phyloP scores from a whole-genome alignment of 768 basidiomycete species.

The Mycena albidolilacea region DNA sequence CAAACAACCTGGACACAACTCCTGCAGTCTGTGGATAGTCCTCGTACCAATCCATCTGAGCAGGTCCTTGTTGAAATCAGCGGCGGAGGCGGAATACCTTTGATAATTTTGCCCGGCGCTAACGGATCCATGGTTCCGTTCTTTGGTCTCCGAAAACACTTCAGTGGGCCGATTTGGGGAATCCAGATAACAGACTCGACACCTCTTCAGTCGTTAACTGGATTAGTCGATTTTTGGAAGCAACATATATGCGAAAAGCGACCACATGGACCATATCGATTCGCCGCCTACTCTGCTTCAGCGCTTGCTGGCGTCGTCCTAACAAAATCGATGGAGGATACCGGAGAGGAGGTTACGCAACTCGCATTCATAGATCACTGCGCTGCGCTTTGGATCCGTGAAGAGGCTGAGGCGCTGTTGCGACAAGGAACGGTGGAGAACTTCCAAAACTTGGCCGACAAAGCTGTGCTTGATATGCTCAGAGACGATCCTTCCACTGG shows the following conservation, averaged over 20 bases:
- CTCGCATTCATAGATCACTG: constrained; percentile 33
- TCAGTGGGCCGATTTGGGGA: constrained; percentile 24
- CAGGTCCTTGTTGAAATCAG: constrained; percentile 32
- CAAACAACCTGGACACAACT: constrained; percentile 41
- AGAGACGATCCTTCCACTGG: constrained; percentile 9
- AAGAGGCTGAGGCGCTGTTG: neutral
- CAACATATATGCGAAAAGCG: constrained; percentile 20
- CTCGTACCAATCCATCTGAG: neutral
- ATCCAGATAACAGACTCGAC: constrained; percentile 33
- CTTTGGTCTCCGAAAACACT: constrained; percentile 13
- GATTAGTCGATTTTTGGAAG: constrained; percentile 25
- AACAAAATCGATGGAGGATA: constrained; percentile 26
- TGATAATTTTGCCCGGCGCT: constrained; percentile 27
- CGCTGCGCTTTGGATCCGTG: constrained; percentile 10
- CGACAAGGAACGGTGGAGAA: neutral
- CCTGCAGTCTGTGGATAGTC: too few species aligned
- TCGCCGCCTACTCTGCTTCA: constrained; percentile 29
- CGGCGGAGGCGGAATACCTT: constrained; percentile 4
- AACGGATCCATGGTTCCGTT: constrained; percentile 18
- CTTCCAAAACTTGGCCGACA: neutral
- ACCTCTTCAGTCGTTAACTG: constrained; percentile 6
- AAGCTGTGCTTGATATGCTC: constrained; percentile 13
- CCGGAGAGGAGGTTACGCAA: constrained; percentile 27
- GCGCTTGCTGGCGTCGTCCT: constrained; percentile 18
- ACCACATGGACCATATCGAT: constrained; percentile 35